Base-by-base conservation (phyloP, 2,329 filamentous ascomycete genomes). In the Ceratocystis eucalypticola region DNA sequence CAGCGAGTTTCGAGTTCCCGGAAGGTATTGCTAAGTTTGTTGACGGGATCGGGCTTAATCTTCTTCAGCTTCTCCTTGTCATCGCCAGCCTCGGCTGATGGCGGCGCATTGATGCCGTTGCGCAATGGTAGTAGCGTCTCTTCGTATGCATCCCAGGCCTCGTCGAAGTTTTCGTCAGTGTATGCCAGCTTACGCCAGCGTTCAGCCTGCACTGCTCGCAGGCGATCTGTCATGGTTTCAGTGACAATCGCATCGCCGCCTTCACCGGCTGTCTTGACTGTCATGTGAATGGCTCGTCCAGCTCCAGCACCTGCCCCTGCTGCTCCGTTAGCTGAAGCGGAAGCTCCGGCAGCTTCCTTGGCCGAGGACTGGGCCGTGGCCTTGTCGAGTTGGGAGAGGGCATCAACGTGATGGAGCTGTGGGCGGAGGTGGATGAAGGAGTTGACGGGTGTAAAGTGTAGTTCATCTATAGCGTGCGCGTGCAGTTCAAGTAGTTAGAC, bases 351-450 rank as follows among this genome's bases (percentile, higher is more conserved):
- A 1, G 65, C 30, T 64, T 70, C 68, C 30, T 70, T 70, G 64
- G 73, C 72, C 74, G 77, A 72, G 45, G 77, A 75, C 62, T 75
- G 75, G 12, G 74, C 72, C 15, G 76, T 46, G n/a, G 71, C 71
- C 53, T 80, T 79, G 45, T 88, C 84, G 66, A 89, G 82, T 71
- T 96, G 91, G 61, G 87, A 80, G 59, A 85, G 77, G 2, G 94
- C 93, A 76, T 97, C 94, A 70, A 97, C 81, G 76, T 97, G 91
- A 76, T 96, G 91, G 69, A 96, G 88, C 72, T 96, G 90, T 0
- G 94, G 91, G 3, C 92, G 88, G 72, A 99, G 85, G 73, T 96
- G 90, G 53, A 96, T 88, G 57, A 96, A 84, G 1, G 89, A 88
- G 50, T 87, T 85, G 59, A 95, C 84, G 28, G 88, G 89, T 0